Conservation (phyloP, 768 basidiomycete species). For the Tylopilus balloui region DNA sequence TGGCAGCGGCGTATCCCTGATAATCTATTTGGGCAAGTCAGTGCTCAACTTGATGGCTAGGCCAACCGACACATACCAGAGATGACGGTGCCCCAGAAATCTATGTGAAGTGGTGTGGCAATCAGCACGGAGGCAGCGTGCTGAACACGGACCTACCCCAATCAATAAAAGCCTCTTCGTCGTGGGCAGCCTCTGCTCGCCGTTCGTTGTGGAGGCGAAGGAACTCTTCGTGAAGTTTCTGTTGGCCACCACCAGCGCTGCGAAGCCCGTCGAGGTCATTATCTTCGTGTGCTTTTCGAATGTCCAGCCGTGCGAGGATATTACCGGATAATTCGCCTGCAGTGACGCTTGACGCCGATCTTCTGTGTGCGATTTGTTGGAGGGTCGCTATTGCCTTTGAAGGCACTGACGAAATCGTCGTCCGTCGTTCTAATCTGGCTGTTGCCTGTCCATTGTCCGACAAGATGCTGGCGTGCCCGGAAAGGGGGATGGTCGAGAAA, state of each 20-base stretch:
- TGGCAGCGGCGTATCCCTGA: constrained; percentile 75
- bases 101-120: constrained; percentile 35
- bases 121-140: constrained; percentile 2
- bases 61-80: constrained; percentile 51
- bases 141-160: constrained; percentile 54
- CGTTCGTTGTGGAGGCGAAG: constrained; percentile 58
- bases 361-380: constrained; percentile 47
- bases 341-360: constrained; percentile 57
- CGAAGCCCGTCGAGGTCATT: constrained; percentile 36
- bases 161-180: constrained; percentile 52
- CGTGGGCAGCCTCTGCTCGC: constrained; percentile 36
- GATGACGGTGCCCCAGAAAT: constrained; percentile 94
- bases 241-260: constrained; percentile 57
- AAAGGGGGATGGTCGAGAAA: constrained; percentile 50
- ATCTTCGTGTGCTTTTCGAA: constrained; percentile 42
- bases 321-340: constrained; percentile 43
- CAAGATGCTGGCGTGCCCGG: constrained; percentile 33
- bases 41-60: neutral
- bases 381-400: constrained; percentile 18
- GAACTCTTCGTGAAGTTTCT: constrained; percentile 75
- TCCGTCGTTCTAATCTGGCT: constrained; percentile 24
- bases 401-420: constrained; percentile 28
- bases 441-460: constrained; percentile 24
- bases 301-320: constrained; percentile 49
- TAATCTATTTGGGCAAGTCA: constrained; percentile 59